Conservation (phyloP, 2,329 filamentous ascomycete genomes). For the Fusarium sublunatum region DNA sequence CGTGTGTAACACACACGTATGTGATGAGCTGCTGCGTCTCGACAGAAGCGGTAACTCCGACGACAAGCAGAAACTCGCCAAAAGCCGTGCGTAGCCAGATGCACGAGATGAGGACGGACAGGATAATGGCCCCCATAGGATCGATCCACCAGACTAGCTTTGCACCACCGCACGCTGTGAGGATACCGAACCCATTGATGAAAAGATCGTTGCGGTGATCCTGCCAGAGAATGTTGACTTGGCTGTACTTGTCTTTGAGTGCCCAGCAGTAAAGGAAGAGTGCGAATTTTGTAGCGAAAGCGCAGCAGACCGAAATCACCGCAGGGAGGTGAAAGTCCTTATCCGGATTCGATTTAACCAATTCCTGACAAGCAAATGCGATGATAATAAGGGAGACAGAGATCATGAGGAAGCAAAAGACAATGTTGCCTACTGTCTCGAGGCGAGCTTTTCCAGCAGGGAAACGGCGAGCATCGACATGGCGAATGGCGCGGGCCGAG, state of each 20-base stretch:
- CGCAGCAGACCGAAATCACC: slow-evolving; percentile 84
- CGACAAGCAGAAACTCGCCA: slow-evolving; percentile 87
- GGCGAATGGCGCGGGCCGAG: slow-evolving; percentile 86
- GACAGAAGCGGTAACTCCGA: slow-evolving; percentile 87
- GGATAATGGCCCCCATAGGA: slow-evolving; percentile 86
- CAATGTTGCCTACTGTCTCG: slow-evolving; percentile 94
- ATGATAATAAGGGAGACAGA: slow-evolving; percentile 92
- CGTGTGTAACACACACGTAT: slow-evolving; percentile 91
- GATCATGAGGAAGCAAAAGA: slow-evolving; percentile 96
- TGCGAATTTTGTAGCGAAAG: slow-evolving; percentile 83
- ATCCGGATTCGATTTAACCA: slow-evolving; percentile 65
- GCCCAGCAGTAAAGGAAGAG: slow-evolving; percentile 95
- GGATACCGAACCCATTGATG: slow-evolving; percentile 92
- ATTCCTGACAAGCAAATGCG: slow-evolving; percentile 81
- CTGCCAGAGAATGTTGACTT: slow-evolving; percentile 93
- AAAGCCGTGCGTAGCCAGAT: slow-evolving; percentile 91
- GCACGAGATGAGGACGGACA: slow-evolving; percentile 80
- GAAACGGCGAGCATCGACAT: slow-evolving; percentile 86
- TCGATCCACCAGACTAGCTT: slow-evolving; percentile 96
- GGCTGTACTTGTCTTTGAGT: slow-evolving; percentile 88
- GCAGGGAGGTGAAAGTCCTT: slow-evolving; percentile 83
- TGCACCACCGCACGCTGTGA: slow-evolving; percentile 90
- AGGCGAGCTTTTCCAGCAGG: slow-evolving; percentile 93
- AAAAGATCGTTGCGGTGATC: slow-evolving; percentile 98
- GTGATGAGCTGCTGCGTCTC: slow-evolving; percentile 93